phyloP scores from a whole-genome alignment of 2,329 filamentous ascomycete species.

The Lecanicillium sp. region DNA sequence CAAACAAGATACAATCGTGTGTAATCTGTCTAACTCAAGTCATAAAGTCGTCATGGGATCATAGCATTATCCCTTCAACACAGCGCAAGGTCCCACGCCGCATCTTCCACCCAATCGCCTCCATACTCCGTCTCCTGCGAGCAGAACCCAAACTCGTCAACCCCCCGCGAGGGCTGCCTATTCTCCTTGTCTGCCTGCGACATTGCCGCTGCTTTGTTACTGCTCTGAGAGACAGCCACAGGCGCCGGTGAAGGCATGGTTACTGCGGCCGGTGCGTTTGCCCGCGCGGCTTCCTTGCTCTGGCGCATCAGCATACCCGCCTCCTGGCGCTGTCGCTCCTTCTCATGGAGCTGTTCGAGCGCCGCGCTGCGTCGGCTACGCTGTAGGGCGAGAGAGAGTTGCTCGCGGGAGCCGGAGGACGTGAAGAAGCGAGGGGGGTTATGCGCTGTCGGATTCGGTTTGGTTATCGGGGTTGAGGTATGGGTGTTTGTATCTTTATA shows the following conservation, averaged over 20 bases:
- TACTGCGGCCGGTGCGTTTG: not conserved
- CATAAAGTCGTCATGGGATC: too few species aligned
- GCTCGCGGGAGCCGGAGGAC: constrained; percentile 30
- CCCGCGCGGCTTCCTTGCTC: not conserved
- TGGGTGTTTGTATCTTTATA: not conserved
- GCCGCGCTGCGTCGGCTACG: constrained; percentile 30
- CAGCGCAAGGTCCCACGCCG: constrained; percentile 23
- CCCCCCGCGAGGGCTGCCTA: not conserved
- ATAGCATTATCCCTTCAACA: not conserved
- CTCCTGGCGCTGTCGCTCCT: constrained; percentile 21
- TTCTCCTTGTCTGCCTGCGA: constrained; percentile 8
- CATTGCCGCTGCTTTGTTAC: too few species aligned
- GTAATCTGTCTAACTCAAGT: too few species aligned
- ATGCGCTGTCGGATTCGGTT: constrained; percentile 6
- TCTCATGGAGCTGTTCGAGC: constrained; percentile 23
- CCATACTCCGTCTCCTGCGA: constrained; percentile 36
- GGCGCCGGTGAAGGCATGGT: not conserved
- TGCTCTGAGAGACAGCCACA: not conserved
- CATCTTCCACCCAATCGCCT: constrained; percentile 33
- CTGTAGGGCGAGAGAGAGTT: constrained; percentile 28
- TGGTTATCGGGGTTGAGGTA: not conserved
- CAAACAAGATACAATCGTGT: too few species aligned
- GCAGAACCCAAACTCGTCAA: constrained; percentile 11
- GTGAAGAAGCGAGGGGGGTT: constrained; percentile 33
- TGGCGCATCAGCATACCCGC: constrained; percentile 9